Base-by-base conservation (phyloP, 768 basidiomycete genomes). In the Suillus discolor region DNA sequence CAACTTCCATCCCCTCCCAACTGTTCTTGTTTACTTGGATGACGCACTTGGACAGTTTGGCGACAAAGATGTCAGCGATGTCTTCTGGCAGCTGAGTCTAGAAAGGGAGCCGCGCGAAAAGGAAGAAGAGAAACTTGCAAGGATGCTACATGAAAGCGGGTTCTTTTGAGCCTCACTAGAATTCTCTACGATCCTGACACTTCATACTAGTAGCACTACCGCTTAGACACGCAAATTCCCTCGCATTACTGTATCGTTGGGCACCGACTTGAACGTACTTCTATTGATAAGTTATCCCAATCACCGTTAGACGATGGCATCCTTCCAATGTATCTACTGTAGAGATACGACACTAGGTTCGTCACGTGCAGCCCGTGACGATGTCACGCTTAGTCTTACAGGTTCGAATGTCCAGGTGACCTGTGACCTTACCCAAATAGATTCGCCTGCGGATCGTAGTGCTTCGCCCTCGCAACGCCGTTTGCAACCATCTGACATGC, bases 101-200 rank as follows among this genome's bases (percentile, higher is more conserved):
- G 77, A 80, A 61, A 71, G 84, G n/a, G 86, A 88, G 67, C 86
- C 86, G 11, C 76, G 83, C 44, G 87, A 87, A 71, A 78, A 76
- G 55, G 86, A 87, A 54, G 83, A 85, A 51, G 86, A 85, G 65
- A 80, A 76, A 70, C 76, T 85, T 73, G 80, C 79, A 51, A 76
- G 75, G 62, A 70, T 78, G 67, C 65, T 81, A 64, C 74, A 77
- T 23, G 80, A 81, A 39, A 80, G 78, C 42, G 80, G 80, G 0
- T 82, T 82, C 65, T 62, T 74, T 64, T 82, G 59, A 74, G 28
- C 18, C n/a, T n/a, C n/a, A n/a, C n/a, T n/a, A n/a, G n/a, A 49
- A 28, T 53, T 8, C 8, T 20, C 9, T 31, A 18, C 8, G 16
- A 53, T 53, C 28, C 28, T 54, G 53, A 31, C 18, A 18, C 18